Conservation (phyloP, 2,329 filamentous ascomycete species). For the Hymenoscyphus repandus region DNA sequence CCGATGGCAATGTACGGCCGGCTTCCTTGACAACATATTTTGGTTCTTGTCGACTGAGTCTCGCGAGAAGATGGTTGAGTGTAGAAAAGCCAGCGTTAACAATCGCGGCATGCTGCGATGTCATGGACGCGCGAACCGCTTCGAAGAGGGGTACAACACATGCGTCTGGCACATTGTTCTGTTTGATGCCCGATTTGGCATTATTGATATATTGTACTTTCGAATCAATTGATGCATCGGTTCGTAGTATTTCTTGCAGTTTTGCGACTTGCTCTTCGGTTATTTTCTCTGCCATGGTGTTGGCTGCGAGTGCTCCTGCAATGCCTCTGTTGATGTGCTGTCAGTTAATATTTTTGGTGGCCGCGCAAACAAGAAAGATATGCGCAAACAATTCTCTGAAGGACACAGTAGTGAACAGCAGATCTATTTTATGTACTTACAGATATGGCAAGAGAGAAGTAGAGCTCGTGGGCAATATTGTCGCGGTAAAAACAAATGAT, state of each 20-base stretch:
- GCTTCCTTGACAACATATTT: slow-evolving; percentile 67
- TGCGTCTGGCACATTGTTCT: slow-evolving; percentile 78
- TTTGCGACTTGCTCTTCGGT: slow-evolving; percentile 53
- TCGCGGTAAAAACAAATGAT: background rate
- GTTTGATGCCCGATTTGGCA: slow-evolving; percentile 86
- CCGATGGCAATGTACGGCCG: slow-evolving; percentile 63
- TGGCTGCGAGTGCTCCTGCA: slow-evolving; percentile 8
- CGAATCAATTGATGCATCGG: slow-evolving; percentile 61
- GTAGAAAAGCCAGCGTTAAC: slow-evolving; percentile 82
- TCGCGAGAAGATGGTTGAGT: slow-evolving; percentile 80
- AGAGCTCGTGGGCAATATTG: background rate
- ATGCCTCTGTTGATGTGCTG: slow-evolving; percentile 16
- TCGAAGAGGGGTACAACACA: slow-evolving; percentile 74
- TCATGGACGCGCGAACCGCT: slow-evolving; percentile 68
- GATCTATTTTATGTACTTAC: background rate
- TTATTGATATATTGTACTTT: slow-evolving; percentile 67
- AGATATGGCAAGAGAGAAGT: background rate
- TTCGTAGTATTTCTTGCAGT: slow-evolving; percentile 47
- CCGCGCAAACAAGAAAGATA: background rate
- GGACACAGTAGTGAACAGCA: background rate
- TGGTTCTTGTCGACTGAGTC: slow-evolving; percentile 78
- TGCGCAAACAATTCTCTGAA: background rate
- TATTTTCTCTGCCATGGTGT: slow-evolving; percentile 50
- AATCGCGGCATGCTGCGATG: slow-evolving; percentile 70
- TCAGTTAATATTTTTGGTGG: slow-evolving; percentile 6